Evolutionary conservation across 1,284 basidiomycete species (phyloP).

Genomic region (Trichosporon ovoides): DNA sequence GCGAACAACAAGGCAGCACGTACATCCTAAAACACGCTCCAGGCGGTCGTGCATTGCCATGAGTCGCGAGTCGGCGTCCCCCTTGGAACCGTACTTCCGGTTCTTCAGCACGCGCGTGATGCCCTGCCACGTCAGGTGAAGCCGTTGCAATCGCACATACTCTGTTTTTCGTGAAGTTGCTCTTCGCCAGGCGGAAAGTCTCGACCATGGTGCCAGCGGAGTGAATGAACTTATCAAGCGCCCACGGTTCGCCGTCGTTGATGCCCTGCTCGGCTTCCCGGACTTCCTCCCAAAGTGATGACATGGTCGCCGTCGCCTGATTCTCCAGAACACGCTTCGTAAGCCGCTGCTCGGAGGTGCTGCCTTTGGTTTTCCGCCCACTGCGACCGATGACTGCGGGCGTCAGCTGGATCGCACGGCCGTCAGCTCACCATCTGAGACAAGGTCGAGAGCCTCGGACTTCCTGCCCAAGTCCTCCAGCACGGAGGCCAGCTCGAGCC

Average conservation of each 20-base stretch:
- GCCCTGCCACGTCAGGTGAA: slow-evolving; percentile 22
- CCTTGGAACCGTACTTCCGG: slow-evolving; percentile 21
- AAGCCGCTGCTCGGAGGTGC: slow-evolving; percentile 22
- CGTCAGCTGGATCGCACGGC: background rate
- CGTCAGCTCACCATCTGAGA: slow-evolving; percentile 65
- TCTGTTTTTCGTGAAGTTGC: slow-evolving; percentile 69
- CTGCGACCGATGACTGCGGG: slow-evolving; percentile 20
- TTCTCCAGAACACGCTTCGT: slow-evolving; percentile 38
- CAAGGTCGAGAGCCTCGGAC: slow-evolving; percentile 73
- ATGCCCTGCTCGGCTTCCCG: slow-evolving; percentile 44
- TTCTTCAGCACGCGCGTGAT: slow-evolving; percentile 37
- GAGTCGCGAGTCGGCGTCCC: slow-evolving; percentile 32
- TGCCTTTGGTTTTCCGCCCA: slow-evolving; percentile 13
- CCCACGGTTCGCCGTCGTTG: slow-evolving; percentile 43
- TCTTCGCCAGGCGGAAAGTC: slow-evolving; percentile 76
- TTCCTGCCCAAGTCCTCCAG: slow-evolving; percentile 74
- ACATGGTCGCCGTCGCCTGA: slow-evolving; percentile 42
- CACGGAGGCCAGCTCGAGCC: slow-evolving; percentile 81
- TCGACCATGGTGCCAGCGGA: slow-evolving; percentile 82
- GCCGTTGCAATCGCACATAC: slow-evolving; percentile 50
- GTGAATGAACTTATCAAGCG: slow-evolving; percentile 62
- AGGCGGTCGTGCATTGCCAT: slow-evolving; percentile 43
- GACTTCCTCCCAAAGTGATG: slow-evolving; percentile 45
- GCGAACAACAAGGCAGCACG: slow-evolving; percentile 8
- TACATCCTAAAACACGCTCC: slow-evolving; percentile 40